A percentile compares a stretch with the other conserved stretches of the same genome.
These are phyloP conservation scores for Trichosporon faecale DNA, from an alignment of 1,284 basidiomycete genomes.

Conservation along the genomic window DNA sequence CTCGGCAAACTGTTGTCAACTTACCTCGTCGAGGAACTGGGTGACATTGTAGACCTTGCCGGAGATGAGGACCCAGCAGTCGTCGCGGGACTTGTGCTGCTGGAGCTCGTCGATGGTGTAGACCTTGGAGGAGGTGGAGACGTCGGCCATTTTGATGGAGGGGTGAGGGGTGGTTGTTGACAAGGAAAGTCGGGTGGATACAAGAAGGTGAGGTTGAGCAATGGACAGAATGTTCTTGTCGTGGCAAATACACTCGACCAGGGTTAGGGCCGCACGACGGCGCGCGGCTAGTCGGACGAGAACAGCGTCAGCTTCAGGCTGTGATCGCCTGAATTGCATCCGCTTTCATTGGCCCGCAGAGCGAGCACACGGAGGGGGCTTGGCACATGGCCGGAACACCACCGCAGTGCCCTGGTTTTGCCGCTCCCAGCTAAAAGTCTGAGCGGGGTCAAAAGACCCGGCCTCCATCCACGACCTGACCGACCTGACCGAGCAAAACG, in stretches of 20 bases:
- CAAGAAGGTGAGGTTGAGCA: background rate
- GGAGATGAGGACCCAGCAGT: conserved; percentile 73
- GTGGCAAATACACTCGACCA: background rate
- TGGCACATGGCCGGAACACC: background rate
- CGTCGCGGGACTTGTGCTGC: conserved; percentile 68
- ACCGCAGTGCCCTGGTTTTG: background rate
- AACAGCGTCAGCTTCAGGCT: background rate
- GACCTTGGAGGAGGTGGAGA: conserved; percentile 51
- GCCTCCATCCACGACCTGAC: too few relatives aligned
- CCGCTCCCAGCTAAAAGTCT: background rate
- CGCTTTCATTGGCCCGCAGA: conserved; percentile 1
- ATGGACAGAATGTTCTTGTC: background rate
- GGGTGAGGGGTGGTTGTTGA: background rate
- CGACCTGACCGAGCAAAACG: conserved; percentile 1
- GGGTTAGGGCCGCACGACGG: background rate
- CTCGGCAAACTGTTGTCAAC: conserved; percentile 27
- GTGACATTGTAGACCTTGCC: conserved; percentile 92
- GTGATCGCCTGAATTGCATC: background rate
- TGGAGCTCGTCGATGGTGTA: conserved; percentile 69
- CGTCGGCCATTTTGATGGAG: conserved; percentile 1
- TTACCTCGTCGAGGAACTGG: conserved; percentile 93
- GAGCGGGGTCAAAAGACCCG: background rate
- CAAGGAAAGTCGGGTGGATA: background rate
- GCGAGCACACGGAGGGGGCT: background rate
- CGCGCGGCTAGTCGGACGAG: background rate